Evolutionary conservation across 2,329 filamentous ascomycete genomes (phyloP).

Genomic region (Lachnellula cervina): DNA sequence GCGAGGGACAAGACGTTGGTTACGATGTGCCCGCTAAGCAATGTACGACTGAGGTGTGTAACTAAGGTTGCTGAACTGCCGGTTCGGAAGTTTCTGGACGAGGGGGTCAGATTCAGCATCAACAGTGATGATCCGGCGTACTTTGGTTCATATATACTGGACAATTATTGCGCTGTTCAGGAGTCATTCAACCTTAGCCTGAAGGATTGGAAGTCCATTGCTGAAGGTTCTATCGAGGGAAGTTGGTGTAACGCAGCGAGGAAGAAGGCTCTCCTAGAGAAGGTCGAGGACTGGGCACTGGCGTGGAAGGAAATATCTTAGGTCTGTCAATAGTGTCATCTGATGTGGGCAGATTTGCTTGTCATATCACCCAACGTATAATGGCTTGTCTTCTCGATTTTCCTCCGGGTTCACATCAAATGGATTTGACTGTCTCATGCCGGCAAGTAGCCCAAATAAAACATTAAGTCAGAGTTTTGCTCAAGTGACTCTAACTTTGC

Average conservation of each 20-base stretch:
- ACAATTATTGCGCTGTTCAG: conserved; percentile 73
- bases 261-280: conserved; percentile 53
- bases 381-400: background rate
- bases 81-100: conserved; percentile 39
- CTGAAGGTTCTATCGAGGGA: conserved; percentile 55
- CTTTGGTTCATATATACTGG: conserved; percentile 69
- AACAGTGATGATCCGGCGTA: conserved; percentile 47
- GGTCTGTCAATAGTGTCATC: background rate
- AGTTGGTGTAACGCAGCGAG: conserved; percentile 65
- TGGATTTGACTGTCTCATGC: too few relatives aligned
- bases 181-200: conserved; percentile 60
- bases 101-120: conserved; percentile 42
- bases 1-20: conserved; percentile 55
- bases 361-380: background rate
- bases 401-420: background rate
- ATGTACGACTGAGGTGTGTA: conserved; percentile 52
- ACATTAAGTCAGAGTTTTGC: too few relatives aligned
- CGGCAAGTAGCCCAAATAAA: too few relatives aligned
- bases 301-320: conserved; percentile 15
- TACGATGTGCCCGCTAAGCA: conserved; percentile 69
- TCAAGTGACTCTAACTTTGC: too few relatives aligned
- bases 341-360: background rate
- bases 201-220: conserved; percentile 64
- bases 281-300: conserved; percentile 37
- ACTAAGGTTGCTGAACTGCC: conserved; percentile 41